Conservation (phyloP, 1,284 basidiomycete species). For the Puccinia triticina region DNA sequence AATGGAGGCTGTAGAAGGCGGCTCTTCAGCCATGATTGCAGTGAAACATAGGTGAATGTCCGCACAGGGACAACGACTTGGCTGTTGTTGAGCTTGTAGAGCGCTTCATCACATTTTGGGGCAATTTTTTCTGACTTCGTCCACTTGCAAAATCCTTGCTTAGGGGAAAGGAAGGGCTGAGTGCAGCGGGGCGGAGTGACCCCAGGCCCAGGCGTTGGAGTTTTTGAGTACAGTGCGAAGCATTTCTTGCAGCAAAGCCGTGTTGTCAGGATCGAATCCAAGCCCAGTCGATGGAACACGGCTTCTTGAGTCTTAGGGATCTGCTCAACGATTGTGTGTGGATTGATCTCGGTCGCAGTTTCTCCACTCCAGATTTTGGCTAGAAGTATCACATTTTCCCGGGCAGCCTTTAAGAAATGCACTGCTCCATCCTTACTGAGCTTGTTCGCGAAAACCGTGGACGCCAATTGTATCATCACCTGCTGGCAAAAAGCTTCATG, state of each 20-base stretch:
- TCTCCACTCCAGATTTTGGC: too few relatives aligned
- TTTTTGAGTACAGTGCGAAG: not conserved
- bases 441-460: too few relatives aligned
- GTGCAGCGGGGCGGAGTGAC: not conserved
- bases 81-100: not conserved
- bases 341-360: too few relatives aligned
- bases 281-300: too few relatives aligned
- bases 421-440: too few relatives aligned
- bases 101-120: not conserved
- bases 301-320: too few relatives aligned
- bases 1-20: not conserved
- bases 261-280: not conserved
- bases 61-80: not conserved
- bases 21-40: not conserved
- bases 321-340: too few relatives aligned
- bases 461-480: too few relatives aligned
- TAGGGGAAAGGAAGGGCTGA: not conserved
- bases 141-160: not conserved
- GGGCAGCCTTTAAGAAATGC: too few relatives aligned
- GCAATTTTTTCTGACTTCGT: not conserved
- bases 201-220: too few relatives aligned
- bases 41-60: not conserved
- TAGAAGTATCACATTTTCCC: too few relatives aligned
- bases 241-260: conserved; percentile 1
- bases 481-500: too few relatives aligned